Conservation (phyloP, 768 basidiomycete genomes). For the Hortiboletus flavorubellus region DNA sequence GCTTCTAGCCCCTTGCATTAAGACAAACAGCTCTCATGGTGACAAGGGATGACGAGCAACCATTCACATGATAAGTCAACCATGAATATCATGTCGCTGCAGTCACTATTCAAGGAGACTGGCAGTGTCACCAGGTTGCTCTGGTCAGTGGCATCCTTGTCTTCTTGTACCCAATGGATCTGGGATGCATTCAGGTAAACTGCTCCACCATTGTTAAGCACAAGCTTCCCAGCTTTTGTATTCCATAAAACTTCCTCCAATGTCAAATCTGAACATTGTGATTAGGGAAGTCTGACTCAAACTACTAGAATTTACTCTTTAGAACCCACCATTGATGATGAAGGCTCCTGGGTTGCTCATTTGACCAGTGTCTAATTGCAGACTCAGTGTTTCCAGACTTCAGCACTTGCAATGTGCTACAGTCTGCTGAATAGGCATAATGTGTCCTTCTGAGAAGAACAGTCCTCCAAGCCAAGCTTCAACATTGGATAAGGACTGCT, state of each 20-base stretch:
- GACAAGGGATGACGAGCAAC: conserved; percentile 61
- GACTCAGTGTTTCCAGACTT: conserved; percentile 41
- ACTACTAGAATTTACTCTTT: not conserved
- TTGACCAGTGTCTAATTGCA: too few relatives aligned
- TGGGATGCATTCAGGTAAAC: conserved; percentile 78
- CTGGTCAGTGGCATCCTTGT: conserved; percentile 32
- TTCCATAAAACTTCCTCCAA: conserved; percentile 85
- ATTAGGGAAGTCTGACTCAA: not conserved
- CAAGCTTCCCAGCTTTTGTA: conserved; percentile 50
- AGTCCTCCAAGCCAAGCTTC: conserved; percentile 92
- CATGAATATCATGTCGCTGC: conserved; percentile 88
- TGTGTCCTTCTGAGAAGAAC: conserved; percentile 95
- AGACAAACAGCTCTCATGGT: conserved; percentile 89
- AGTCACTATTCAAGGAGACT: conserved; percentile 88
- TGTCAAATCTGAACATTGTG: conserved; percentile 58
- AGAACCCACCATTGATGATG: conserved; percentile 50
- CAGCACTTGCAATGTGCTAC: conserved; percentile 89
- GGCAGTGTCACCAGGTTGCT: conserved; percentile 70
- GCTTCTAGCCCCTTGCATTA: conserved; percentile 64
- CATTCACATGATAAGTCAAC: conserved; percentile 77
- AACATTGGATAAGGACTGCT: conserved; percentile 59
- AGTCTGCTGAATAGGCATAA: conserved; percentile 94
- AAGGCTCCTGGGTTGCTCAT: too few relatives aligned
- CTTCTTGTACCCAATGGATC: conserved; percentile 78
- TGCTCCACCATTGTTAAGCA: conserved; percentile 84